Evolutionary conservation across 1,284 basidiomycete species (phyloP).

Genomic region (Peniophora sp.): DNA sequence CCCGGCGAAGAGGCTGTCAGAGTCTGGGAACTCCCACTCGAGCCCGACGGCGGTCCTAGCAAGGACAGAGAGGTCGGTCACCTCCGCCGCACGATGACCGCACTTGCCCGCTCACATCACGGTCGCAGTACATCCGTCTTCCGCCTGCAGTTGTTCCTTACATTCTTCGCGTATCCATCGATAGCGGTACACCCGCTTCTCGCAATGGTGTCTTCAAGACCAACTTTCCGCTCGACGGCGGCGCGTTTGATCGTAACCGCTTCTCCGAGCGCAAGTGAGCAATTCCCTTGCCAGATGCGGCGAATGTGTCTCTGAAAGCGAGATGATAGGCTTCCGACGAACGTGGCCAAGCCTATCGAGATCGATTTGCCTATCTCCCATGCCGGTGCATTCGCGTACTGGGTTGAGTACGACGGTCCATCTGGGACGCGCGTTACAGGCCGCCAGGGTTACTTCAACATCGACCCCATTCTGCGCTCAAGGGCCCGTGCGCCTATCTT

Average conservation of each 20-base stretch:
- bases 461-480: conserved; percentile 80
- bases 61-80: conserved; percentile 72
- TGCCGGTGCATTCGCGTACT: conserved; percentile 91
- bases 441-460: conserved; percentile 89
- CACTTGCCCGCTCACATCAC: not conserved
- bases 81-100: not conserved
- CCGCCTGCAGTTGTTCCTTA: conserved; percentile 88
- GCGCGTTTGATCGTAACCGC: conserved; percentile 69
- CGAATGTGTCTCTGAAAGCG: not conserved
- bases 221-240: conserved; percentile 91
- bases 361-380: conserved; percentile 92
- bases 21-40: conserved; percentile 81
- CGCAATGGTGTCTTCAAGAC: conserved; percentile 88
- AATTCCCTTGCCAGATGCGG: not conserved
- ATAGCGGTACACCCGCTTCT: conserved; percentile 82
- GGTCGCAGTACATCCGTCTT: conserved; percentile 80
- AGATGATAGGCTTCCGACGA: conserved; percentile 56
- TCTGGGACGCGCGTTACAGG: conserved; percentile 57
- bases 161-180: conserved; percentile 81
- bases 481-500: conserved; percentile 72
- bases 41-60: conserved; percentile 84
- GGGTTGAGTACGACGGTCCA: conserved; percentile 80
- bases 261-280: conserved; percentile 76
- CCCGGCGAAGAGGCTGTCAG: conserved; percentile 58
- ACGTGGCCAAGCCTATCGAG: conserved; percentile 84